These are phyloP conservation scores for Novymonas esmeraldas DNA, from an alignment of 208 protist species.

Conservation along the genomic window DNA sequence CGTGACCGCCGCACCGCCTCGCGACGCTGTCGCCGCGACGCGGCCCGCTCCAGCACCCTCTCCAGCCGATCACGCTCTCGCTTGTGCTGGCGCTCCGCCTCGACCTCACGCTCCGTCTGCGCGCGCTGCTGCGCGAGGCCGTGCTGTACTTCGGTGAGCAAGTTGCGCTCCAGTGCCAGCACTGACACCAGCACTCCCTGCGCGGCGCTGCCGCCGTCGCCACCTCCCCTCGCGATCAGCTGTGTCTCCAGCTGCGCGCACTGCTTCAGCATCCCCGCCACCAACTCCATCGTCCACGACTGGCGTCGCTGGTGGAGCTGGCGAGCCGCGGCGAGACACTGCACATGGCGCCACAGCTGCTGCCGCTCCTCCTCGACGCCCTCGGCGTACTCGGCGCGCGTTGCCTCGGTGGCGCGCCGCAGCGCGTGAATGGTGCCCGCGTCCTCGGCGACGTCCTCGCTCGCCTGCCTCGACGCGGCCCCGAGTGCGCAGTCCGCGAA, in stretches of 20 bases:
- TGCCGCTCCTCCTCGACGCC: conserved; percentile 30
- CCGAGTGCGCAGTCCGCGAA: no score
- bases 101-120: background rate
- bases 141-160: conserved; percentile 24
- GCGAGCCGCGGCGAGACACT: conserved; percentile 8
- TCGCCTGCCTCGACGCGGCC: conserved; percentile 2
- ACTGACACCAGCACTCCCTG: no score
- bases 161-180: conserved; percentile 19
- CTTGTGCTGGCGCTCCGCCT: conserved; percentile 13
- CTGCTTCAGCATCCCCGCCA: conserved; percentile 5
- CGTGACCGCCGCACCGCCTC: conserved; percentile 8
- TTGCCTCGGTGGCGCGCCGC: conserved; percentile 13
- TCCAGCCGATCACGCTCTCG: conserved; percentile 4
- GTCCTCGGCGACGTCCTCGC: background rate
- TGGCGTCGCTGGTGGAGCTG: conserved; percentile 22
- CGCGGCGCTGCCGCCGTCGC: no score
- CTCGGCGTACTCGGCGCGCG: background rate
- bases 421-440: conserved; percentile 13
- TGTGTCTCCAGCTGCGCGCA: conserved; percentile 14
- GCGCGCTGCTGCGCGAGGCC: conserved; percentile 5
- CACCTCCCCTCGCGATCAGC: conserved; percentile 5
- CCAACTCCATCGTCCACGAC: conserved; percentile 8
- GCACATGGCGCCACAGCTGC: conserved; percentile 26
- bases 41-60: conserved; percentile 8
- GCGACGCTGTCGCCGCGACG: conserved; percentile 4